phyloP scores from a whole-genome alignment of 2,329 filamentous ascomycete species.

The Coniochaeta sp. region DNA sequence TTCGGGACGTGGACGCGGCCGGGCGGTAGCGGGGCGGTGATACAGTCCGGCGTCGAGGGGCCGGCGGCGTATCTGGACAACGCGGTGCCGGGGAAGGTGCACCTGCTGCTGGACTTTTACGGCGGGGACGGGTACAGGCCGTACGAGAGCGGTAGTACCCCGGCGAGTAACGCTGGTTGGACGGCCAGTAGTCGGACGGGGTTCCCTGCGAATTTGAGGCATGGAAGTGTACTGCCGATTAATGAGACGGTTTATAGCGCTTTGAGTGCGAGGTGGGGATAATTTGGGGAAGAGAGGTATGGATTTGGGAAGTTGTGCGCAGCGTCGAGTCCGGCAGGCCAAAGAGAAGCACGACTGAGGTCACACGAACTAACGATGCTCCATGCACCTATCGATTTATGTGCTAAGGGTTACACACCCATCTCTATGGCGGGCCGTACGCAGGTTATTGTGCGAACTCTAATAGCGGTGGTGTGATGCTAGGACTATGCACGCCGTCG shows the following conservation, averaged over 20 bases:
- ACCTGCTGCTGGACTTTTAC: constrained; percentile 44
- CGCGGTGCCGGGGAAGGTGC: constrained; percentile 26
- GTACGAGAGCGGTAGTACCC: constrained; percentile 36
- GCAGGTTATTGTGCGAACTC: too few relatives aligned
- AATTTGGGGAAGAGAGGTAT: too few relatives aligned
- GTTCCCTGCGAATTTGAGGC: constrained; percentile 41
- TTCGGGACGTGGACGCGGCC: constrained; percentile 45
- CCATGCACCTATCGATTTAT: too few relatives aligned
- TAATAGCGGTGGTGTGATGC: too few relatives aligned
- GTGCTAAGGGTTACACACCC: too few relatives aligned
- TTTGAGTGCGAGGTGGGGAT: constrained; percentile 28
- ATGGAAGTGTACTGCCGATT: constrained; percentile 43
- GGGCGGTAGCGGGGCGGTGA: constrained; percentile 33
- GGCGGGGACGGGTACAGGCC: constrained; percentile 40
- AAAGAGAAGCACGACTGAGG: too few relatives aligned
- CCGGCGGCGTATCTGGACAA: constrained; percentile 39
- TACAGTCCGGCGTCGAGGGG: constrained; percentile 35
- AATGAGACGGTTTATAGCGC: constrained; percentile 34
- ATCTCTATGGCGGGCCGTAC: too few relatives aligned
- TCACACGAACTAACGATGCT: too few relatives aligned
- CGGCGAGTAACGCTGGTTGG: constrained; percentile 37
- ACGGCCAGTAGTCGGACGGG: constrained; percentile 29
- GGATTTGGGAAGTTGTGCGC: too few relatives aligned
- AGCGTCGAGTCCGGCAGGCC: too few relatives aligned
- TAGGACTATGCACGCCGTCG: too few relatives aligned